Conservation (phyloP, 2,329 filamentous ascomycete genomes). For the Tympanopsis confertula region DNA sequence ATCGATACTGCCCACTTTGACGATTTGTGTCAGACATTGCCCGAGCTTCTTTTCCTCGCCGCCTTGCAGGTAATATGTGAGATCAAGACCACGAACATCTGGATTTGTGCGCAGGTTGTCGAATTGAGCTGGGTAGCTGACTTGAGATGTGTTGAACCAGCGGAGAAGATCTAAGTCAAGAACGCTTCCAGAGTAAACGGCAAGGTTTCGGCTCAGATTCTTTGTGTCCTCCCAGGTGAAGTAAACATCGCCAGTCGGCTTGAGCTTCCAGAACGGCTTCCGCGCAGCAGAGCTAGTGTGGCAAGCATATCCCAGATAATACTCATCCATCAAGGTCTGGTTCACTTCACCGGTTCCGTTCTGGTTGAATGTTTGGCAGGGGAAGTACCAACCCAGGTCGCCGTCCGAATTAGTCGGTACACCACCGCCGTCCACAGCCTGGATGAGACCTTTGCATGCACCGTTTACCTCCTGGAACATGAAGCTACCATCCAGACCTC, state of each 20-base stretch:
- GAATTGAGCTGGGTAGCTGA: slow-evolving; percentile 65
- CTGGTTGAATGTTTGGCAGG: slow-evolving; percentile 82
- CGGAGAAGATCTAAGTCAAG: slow-evolving; percentile 77
- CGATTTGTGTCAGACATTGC: slow-evolving; percentile 81
- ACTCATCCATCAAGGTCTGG: slow-evolving; percentile 48
- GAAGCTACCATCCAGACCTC: slow-evolving; percentile 89
- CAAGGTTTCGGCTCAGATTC: slow-evolving; percentile 77
- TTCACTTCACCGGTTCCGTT: slow-evolving; percentile 78
- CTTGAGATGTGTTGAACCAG: slow-evolving; percentile 80
- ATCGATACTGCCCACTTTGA: slow-evolving; percentile 91
- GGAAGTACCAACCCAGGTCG: slow-evolving; percentile 92
- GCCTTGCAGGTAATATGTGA: slow-evolving; percentile 78
- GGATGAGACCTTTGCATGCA: slow-evolving; percentile 86
- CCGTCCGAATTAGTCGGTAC: slow-evolving; percentile 65
- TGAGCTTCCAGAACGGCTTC: slow-evolving; percentile 64
- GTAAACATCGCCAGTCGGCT: slow-evolving; percentile 73
- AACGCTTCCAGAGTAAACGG: slow-evolving; percentile 90
- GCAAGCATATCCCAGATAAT: slow-evolving; percentile 78
- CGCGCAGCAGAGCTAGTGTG: slow-evolving; percentile 66
- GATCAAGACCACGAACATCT: slow-evolving; percentile 69
- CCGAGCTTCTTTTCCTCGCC: slow-evolving; percentile 69
- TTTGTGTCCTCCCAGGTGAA: slow-evolving; percentile 91
- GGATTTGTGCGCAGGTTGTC: slow-evolving; percentile 61
- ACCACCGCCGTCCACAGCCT: slow-evolving; percentile 54
- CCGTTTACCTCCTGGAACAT: slow-evolving; percentile 98